Percentiles rank a stretch among this genome's conserved stretches.
Evolutionary conservation across 306 rosid species (phyloP).

Genomic region (Glycine soja): DNA sequence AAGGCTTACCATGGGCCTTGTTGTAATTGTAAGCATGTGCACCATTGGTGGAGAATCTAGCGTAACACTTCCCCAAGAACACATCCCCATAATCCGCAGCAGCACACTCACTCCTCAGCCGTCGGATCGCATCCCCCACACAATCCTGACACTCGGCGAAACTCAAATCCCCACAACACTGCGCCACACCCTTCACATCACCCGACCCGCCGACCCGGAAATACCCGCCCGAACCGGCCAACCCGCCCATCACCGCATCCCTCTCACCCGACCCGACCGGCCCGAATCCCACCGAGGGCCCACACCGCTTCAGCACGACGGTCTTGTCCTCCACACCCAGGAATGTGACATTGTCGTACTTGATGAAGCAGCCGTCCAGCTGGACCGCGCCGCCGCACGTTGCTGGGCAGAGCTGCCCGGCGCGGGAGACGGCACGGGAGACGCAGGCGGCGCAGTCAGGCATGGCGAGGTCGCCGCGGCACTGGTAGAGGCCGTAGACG

Average conservation of each 20-base stretch:
- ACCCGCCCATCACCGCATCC: slow-evolving; percentile 64
- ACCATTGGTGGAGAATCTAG: slow-evolving; percentile 65
- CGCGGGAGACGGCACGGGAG: slow-evolving; percentile 56
- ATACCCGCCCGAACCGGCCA: slow-evolving; percentile 61
- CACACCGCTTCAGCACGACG: slow-evolving; percentile 79
- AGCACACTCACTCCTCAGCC: slow-evolving; percentile 72
- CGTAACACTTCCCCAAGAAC: slow-evolving; percentile 83
- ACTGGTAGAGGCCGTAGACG: slow-evolving; percentile 81
- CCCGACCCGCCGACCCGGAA: slow-evolving; percentile 81
- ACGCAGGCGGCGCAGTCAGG: slow-evolving; percentile 84
- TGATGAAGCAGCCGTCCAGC: slow-evolving; percentile 82
- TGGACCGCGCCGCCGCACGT: slow-evolving; percentile 79
- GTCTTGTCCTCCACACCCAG: slow-evolving; percentile 83
- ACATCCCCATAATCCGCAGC: slow-evolving; percentile 69
- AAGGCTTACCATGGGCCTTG: slow-evolving; percentile 63
- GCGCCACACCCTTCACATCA: slow-evolving; percentile 68
- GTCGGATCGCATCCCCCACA: slow-evolving; percentile 64
- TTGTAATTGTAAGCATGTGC: slow-evolving; percentile 46
- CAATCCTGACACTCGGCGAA: slow-evolving; percentile 75
- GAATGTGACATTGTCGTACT: slow-evolving; percentile 76
- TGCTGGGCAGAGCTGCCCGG: slow-evolving; percentile 59
- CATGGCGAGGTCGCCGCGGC: slow-evolving; percentile 93
- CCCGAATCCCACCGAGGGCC: slow-evolving; percentile 52
- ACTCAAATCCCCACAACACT: slow-evolving; percentile 79
- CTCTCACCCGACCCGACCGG: slow-evolving; percentile 60